phyloP scores from a whole-genome alignment of 176 grass and related monocot genomes.

The Ananas comosus region DNA sequence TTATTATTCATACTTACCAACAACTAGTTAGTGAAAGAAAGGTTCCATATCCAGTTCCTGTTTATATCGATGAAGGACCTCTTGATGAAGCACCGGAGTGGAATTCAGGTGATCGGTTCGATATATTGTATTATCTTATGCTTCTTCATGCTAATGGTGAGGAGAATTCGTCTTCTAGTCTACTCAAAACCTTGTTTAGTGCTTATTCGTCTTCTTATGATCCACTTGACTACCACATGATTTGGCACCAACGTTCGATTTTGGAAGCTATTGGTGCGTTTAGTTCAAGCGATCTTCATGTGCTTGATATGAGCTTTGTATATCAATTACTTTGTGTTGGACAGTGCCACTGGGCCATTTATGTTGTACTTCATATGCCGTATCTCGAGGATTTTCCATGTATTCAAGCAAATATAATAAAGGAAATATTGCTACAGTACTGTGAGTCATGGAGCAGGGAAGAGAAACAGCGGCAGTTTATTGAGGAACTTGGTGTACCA shows the following conservation, averaged over 20 bases:
- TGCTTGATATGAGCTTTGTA: conserved; percentile 88
- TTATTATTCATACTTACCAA: conserved; percentile 63
- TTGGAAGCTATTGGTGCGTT: conserved; percentile 86
- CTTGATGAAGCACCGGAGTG: conserved; percentile 53
- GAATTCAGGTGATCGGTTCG: conserved; percentile 53
- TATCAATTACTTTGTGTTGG: conserved; percentile 75
- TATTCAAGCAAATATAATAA: conserved; percentile 74
- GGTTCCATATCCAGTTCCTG: conserved; percentile 85
- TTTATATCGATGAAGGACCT: conserved; percentile 84
- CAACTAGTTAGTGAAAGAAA: conserved; percentile 59
- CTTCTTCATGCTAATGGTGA: conserved; percentile 78
- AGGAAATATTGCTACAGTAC: conserved; percentile 66
- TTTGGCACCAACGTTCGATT: conserved; percentile 83
- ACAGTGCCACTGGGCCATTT: conserved; percentile 85
- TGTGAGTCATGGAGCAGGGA: conserved; percentile 76
- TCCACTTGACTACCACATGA: conserved; percentile 93
- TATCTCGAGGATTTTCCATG: conserved; percentile 50
- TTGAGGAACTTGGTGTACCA: conserved; percentile 80
- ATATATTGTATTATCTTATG: conserved; percentile 93
- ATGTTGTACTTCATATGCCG: conserved; percentile 79
- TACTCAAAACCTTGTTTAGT: conserved; percentile 84
- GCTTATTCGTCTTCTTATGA: conserved; percentile 78
- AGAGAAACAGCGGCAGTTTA: conserved; percentile 55
- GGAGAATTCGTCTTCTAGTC: conserved; percentile 37
- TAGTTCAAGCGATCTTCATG: conserved; percentile 54